Percentiles rank a stretch among this genome's conserved stretches.
Evolutionary conservation across 768 basidiomycete genomes (phyloP).

Genomic region (Lactarius sp.): DNA sequence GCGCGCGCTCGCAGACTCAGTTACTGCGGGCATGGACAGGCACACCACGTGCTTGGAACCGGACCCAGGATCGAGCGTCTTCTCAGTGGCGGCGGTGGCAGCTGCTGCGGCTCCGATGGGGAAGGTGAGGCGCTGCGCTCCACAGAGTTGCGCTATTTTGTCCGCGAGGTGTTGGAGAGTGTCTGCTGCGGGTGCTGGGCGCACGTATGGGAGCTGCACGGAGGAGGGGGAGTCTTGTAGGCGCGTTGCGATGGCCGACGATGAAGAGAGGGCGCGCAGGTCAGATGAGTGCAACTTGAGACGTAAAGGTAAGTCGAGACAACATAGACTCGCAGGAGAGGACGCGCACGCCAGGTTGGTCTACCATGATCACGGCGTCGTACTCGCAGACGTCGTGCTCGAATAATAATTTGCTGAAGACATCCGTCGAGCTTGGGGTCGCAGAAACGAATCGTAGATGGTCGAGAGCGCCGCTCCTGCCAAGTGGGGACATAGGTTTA

Average conservation of each 20-base stretch:
- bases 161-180: conserved; percentile 38
- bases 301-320: not conserved
- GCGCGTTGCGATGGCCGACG: conserved; percentile 44
- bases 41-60: conserved; percentile 52
- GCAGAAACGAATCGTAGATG: conserved; percentile 13
- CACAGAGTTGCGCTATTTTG: conserved; percentile 48
- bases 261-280: conserved; percentile 53
- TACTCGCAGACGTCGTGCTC: conserved; percentile 51
- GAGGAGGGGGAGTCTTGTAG: conserved; percentile 50
- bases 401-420: conserved; percentile 44
- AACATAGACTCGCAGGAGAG: too few relatives aligned
- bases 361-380: conserved; percentile 61
- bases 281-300: conserved; percentile 71
- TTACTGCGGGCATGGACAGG: conserved; percentile 48
- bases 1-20: conserved; percentile 40
- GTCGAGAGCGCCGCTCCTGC: conserved; percentile 48
- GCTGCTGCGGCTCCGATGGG: conserved; percentile 17
- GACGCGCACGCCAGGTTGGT: conserved; percentile 65
- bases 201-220: conserved; percentile 60
- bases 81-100: conserved; percentile 27
- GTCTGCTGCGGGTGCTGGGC: conserved; percentile 29
- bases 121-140: conserved; percentile 44
- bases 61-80: conserved; percentile 34
- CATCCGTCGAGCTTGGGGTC: conserved; percentile 20
- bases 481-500: not conserved